Evolutionary conservation across 805 yeast species (phyloP).

Genomic region (Naumovozyma castellii): DNA sequence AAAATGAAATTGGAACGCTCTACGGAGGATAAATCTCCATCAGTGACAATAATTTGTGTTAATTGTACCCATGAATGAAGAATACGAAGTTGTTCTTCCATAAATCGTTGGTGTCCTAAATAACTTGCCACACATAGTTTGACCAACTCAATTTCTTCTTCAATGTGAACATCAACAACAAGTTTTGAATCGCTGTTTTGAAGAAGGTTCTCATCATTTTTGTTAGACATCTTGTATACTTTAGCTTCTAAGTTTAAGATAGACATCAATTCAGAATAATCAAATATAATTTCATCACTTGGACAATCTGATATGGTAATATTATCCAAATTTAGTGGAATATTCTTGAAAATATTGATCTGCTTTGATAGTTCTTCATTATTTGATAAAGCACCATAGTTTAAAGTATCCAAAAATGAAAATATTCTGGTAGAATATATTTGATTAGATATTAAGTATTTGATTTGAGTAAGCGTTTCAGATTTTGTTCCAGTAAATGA

Average conservation of each 20-base stretch:
- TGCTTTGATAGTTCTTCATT: slow-evolving; percentile 5
- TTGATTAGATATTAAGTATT: slow-evolving; percentile 41
- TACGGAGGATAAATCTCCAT: slow-evolving; percentile 39
- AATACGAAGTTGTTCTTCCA: slow-evolving; percentile 46
- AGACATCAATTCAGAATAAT: slow-evolving; percentile 34
- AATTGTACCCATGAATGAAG: slow-evolving; percentile 79
- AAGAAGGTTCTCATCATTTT: neutral
- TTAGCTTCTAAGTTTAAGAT: slow-evolving; percentile 25
- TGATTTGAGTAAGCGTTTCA: slow-evolving; percentile 37
- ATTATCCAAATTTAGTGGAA: slow-evolving; percentile 37
- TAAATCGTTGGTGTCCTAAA: slow-evolving; percentile 39
- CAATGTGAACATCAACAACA: slow-evolving; percentile 5
- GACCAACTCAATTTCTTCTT: slow-evolving; percentile 8
- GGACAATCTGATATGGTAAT: slow-evolving; percentile 26
- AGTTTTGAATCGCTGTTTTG: slow-evolving; percentile 5
- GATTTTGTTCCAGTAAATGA: slow-evolving; percentile 43
- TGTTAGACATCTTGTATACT: slow-evolving; percentile 2
- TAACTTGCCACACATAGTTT: slow-evolving; percentile 34
- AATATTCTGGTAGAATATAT: slow-evolving; percentile 59
- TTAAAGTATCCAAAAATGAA: slow-evolving; percentile 61
- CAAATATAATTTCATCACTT: slow-evolving; percentile 30
- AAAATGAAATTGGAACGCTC: slow-evolving; percentile 55
- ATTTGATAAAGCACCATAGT: slow-evolving; percentile 41
- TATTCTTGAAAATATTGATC: slow-evolving; percentile 25
- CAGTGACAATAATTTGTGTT: slow-evolving; percentile 62